Base-by-base conservation (phyloP, 345 rosid genomes). In the Eucalyptus rudis region DNA sequence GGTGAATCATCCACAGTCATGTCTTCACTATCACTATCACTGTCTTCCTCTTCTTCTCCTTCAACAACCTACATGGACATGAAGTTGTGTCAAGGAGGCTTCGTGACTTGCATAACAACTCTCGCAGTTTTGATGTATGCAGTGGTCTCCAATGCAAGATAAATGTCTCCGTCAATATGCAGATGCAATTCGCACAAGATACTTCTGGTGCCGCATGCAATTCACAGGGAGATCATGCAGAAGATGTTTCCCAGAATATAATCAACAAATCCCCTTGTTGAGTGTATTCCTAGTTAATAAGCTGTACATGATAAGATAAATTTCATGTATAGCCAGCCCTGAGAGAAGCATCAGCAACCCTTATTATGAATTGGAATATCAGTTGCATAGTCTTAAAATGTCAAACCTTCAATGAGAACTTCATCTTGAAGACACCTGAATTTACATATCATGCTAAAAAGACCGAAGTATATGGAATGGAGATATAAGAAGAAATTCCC, bases 11-110 rank as follows among this genome's bases (percentile, higher is more conserved):
- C 93, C 43, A 64, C 3, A 16, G 58, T 89, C 87, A 92, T 93
- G 88, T 86, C 33, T 16, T 92, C 94, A n/a, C 91, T 93, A 7
- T 93, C 93, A 4, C 92, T 94, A 2, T 92, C 93, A 24, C 27
- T 24, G 29, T 56, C 62, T 9, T 58, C 91, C 95, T 95, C 66
- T 81, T 71, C 86, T 5, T 59, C 52, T 86, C 56, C 64, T 47
- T 24, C 31, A 44, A 31, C 64, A 83, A 44, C 87, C 49, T 88
- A 24, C 16, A 36, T 29, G 12, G 31, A 87, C 54, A 68, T 45
- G 15, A 50, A 29, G 54, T 12, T 10, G 45, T 36, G 27, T 76
- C 45, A 76, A 20, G 83, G 45, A 76, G 45, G 45, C 43, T 20
- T 36, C 4, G 14, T 36, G 15, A 76, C 83, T 36, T 20, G 22